Evolutionary conservation across 176 grass and related monocot genomes (phyloP), one percentile per base, ranked within the genome.

Genomic region (Urochloa ruziziensis): DNA sequence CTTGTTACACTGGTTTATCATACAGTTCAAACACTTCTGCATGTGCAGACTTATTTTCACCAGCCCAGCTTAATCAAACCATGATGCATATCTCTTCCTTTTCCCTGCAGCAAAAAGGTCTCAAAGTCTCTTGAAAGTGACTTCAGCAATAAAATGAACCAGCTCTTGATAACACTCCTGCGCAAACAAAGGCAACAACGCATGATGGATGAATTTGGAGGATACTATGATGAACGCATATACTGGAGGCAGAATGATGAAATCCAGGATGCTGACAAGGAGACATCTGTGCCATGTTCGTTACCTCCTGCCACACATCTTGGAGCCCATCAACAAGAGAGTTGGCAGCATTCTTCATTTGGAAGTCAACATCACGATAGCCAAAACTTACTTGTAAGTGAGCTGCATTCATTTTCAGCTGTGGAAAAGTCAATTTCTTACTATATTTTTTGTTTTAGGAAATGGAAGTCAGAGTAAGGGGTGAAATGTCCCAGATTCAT

Each of bases 101-200:
- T 82, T 82, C 24, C 3, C 15, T 95, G 80, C 91, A 98, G 96
- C 78, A 90, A 88, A 88, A 95, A 74, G 62, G 96, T 98, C 40
- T 93, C 96, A 80, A 94, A 92, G 67, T 95, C 93, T 64, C 93
- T 98, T 25, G 85, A 89, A 29, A 90, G 96, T 86, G 96, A 98
- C 81, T 98, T 98, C 29, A 88, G 96, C 70, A 85, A 67, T 53
- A 98, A 89, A 86, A 94, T 98, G 93, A 96, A 98, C 49, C 69
- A 84, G 62, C 34, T 98, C 18, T 52, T 98, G 54, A 85, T 83
- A 73, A 79, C 89, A 78, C 66, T 85, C 56, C 59, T 98, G 56
- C 93, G 86, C 47, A 94, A 84, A 82, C 89, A 90, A 95, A 84
- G 81, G 73, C 87, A 83, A 33, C 82, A 90, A 66, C 67, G 17